phyloP scores from a whole-genome alignment of 2,329 filamentous ascomycete species.

The Pleomassaria siparia region DNA sequence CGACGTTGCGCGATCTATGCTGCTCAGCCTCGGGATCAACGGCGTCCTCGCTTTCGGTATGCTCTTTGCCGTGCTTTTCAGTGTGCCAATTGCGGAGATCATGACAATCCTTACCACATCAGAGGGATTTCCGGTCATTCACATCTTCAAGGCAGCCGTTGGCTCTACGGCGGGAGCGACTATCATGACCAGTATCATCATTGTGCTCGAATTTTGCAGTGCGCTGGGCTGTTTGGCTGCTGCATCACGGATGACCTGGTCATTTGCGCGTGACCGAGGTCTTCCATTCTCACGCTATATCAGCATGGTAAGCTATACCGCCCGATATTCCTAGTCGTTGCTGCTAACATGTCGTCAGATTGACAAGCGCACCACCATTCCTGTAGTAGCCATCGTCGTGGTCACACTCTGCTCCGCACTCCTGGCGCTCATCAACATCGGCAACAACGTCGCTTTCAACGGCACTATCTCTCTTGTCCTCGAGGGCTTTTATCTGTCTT shows the following conservation, averaged over 20 bases:
- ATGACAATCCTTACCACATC: slow-evolving; percentile 17
- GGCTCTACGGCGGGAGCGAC: slow-evolving; percentile 45
- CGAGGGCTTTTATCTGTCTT: slow-evolving; percentile 41
- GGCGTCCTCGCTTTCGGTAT: slow-evolving; percentile 45
- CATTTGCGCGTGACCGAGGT: slow-evolving; percentile 48
- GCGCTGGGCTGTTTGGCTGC: slow-evolving; percentile 46
- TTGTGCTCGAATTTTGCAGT: slow-evolving; percentile 45
- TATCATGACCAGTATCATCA: slow-evolving; percentile 50
- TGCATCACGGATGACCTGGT: slow-evolving; percentile 47
- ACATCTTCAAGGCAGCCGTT: slow-evolving; percentile 48
- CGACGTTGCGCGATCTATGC: slow-evolving; percentile 46
- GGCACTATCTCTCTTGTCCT: slow-evolving; percentile 39
- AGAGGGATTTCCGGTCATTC: slow-evolving; percentile 49
- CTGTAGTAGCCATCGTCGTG: slow-evolving; percentile 51
- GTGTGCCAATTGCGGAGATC: slow-evolving; percentile 32
- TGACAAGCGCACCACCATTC: slow-evolving; percentile 41
- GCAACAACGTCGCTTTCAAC: slow-evolving; percentile 45
- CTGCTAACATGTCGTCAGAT: slow-evolving; percentile 25
- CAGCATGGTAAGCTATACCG: slow-evolving; percentile 24
- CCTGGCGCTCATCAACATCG: slow-evolving; percentile 56
- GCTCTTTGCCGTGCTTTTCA: slow-evolving; percentile 47
- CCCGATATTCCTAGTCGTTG: background rate
- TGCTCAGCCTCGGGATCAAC: slow-evolving; percentile 46
- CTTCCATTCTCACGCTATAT: slow-evolving; percentile 41
- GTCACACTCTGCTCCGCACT: slow-evolving; percentile 48